Conservation (phyloP, 495 filamentous ascomycete species). For the Venustampulla echinocandica region DNA sequence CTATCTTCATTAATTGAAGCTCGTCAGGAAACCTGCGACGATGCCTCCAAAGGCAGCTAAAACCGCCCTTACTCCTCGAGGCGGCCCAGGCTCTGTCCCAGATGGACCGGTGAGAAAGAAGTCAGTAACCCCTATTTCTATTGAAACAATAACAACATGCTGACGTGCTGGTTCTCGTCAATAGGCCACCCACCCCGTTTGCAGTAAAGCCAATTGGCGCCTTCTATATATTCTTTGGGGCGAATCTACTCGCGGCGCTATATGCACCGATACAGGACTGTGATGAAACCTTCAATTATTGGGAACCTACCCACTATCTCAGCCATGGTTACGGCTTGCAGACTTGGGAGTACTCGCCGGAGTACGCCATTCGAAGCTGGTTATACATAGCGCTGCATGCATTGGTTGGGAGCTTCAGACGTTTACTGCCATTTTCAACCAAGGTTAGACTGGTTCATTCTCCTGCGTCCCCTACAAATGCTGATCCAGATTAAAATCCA, state of each 20-base stretch:
- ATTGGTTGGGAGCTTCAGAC: conserved; percentile 52
- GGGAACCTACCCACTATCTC: conserved; percentile 96
- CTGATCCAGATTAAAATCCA: conserved; percentile 30
- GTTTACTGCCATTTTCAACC: conserved; percentile 49
- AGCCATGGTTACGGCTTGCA: conserved; percentile 87
- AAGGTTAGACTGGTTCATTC: conserved; percentile 31
- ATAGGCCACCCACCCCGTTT: conserved; percentile 44
- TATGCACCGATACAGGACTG: conserved; percentile 95
- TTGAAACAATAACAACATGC: background rate
- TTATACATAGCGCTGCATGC: conserved; percentile 84
- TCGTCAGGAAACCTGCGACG: conserved; percentile 1
- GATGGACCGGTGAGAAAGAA: conserved; percentile 16
- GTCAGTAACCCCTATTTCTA: conserved; percentile 8
- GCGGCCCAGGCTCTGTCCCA: background rate
- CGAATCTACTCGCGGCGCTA: conserved; percentile 67
- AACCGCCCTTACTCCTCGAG: conserved; percentile 2
- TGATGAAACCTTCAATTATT: conserved; percentile 99
- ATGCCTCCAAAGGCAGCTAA: conserved; percentile 30
- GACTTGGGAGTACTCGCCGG: conserved; percentile 98
- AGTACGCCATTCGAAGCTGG: conserved; percentile 95
- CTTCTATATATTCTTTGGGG: conserved; percentile 67
- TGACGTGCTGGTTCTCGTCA: conserved; percentile 1
- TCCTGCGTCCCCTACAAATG: background rate
- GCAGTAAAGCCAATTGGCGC: conserved; percentile 61
- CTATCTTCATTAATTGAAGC: too few relatives aligned